Conservation (phyloP, 176 grass and related monocot genomes). For the Chrysopogon serrulatus region DNA sequence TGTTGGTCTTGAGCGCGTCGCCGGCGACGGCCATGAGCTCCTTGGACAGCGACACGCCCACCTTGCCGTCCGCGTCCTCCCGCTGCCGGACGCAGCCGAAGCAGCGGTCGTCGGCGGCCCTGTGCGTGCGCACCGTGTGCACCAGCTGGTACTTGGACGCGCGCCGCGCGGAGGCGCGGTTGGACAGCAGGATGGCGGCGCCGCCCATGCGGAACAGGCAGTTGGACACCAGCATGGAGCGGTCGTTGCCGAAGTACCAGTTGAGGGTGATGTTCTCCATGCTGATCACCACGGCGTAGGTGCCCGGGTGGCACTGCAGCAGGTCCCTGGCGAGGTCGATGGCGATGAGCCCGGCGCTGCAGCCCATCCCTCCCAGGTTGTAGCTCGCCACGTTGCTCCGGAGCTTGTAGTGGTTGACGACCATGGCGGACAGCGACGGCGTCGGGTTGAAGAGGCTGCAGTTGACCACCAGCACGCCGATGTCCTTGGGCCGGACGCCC, state of each 20-base stretch:
- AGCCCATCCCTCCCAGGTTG: constrained; percentile 65
- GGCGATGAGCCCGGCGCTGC: constrained; percentile 50
- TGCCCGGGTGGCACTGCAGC: constrained; percentile 32
- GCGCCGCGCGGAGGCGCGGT: background rate
- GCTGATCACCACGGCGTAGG: constrained; percentile 52
- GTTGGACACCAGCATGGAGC: constrained; percentile 58
- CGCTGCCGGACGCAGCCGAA: constrained; percentile 39
- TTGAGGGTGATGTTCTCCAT: constrained; percentile 64
- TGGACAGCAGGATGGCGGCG: constrained; percentile 40
- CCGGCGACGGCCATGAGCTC: constrained; percentile 53
- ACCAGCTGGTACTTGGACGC: constrained; percentile 59
- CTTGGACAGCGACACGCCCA: constrained; percentile 51
- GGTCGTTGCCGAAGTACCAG: constrained; percentile 57
- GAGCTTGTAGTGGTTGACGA: constrained; percentile 46
- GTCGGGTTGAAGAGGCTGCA: constrained; percentile 62
- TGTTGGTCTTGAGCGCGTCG: constrained; percentile 57
- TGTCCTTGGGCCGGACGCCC: constrained; percentile 31
- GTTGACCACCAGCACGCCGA: constrained; percentile 48
- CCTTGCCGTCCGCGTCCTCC: constrained; percentile 27
- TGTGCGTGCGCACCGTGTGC: constrained; percentile 66
- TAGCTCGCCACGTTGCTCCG: constrained; percentile 36
- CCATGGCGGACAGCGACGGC: constrained; percentile 51
- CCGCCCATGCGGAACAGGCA: constrained; percentile 62
- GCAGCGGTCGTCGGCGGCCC: constrained; percentile 44
- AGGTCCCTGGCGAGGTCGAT: constrained; percentile 54